A percentile compares a stretch with the other conserved stretches of the same genome.
Evolutionary conservation across 768 basidiomycete species (phyloP).

Genomic region (Naganishia onofrii): DNA sequence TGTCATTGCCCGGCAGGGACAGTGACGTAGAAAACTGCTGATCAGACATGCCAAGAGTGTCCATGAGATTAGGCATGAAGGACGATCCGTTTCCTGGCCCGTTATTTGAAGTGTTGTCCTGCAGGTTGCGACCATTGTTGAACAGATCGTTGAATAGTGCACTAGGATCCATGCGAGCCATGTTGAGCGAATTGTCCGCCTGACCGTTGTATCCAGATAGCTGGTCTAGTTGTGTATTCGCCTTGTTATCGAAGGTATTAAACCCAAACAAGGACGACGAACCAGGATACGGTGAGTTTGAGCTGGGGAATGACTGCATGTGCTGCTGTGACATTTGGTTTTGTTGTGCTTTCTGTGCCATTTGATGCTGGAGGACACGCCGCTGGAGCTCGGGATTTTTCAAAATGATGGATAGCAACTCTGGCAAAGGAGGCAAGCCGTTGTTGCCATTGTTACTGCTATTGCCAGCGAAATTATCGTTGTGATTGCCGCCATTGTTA

Average conservation of each 20-base stretch:
- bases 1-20: neutral
- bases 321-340: conserved; percentile 17
- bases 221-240: neutral
- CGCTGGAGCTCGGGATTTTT: conserved; percentile 20
- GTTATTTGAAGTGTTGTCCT: neutral
- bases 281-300: neutral
- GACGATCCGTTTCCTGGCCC: neutral
- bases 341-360: conserved; percentile 21
- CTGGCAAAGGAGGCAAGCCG: conserved; percentile 13
- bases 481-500: conserved; percentile 6
- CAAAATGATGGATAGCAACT: conserved; percentile 15
- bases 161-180: conserved; percentile 27
- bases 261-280: conserved; percentile 8
- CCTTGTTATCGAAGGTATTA: conserved; percentile 7
- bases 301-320: conserved; percentile 13
- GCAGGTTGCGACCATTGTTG: conserved; percentile 21
- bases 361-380: conserved; percentile 14
- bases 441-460: conserved; percentile 8
- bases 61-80: conserved; percentile 19
- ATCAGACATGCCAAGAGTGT: conserved; percentile 6
- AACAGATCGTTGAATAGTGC: conserved; percentile 29
- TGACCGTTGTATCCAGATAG: neutral
- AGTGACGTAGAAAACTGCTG: neutral
- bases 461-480: neutral
- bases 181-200: conserved; percentile 4